Percentiles rank a stretch among this genome's conserved stretches.
These are phyloP conservation scores for Colletotrichum navitas DNA, from an alignment of 2,329 filamentous ascomycete genomes.

Conservation along the genomic window DNA sequence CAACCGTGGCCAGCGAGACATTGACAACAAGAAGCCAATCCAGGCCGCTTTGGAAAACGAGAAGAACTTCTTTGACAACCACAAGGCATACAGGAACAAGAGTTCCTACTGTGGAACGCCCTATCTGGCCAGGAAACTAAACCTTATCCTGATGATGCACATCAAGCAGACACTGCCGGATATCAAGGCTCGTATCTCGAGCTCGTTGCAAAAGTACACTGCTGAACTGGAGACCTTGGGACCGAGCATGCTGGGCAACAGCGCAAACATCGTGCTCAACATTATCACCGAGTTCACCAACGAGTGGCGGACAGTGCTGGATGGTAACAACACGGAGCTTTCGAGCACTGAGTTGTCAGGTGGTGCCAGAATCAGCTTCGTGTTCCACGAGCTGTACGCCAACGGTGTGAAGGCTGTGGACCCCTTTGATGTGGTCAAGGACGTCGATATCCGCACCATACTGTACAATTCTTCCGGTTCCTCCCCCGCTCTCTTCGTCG, in stretches of 20 bases:
- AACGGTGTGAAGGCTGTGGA: constrained; percentile 98
- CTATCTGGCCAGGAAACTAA: constrained; percentile 95
- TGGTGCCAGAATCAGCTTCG: constrained; percentile 97
- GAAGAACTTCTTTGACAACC: constrained; percentile 97
- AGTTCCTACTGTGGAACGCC: constrained; percentile 98
- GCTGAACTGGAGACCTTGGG: constrained; percentile 85
- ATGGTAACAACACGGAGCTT: constrained; percentile 96
- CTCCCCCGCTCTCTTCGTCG: constrained; percentile 95
- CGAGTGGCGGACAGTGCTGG: constrained; percentile 95
- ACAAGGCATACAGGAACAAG: constrained; percentile 99
- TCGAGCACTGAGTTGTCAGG: constrained; percentile 95
- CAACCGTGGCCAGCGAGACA: constrained; percentile 97
- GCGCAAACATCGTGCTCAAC: constrained; percentile 94
- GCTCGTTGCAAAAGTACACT: constrained; percentile 91
- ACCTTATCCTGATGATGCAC: constrained; percentile 99
- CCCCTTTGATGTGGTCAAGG: constrained; percentile 97
- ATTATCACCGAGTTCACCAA: constrained; percentile 99
- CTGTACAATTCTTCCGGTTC: constrained; percentile 99
- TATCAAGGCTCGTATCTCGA: constrained; percentile 97
- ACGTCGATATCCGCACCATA: constrained; percentile 96
- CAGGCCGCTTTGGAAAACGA: constrained; percentile 91
- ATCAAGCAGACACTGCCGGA: constrained; percentile 99
- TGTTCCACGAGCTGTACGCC: constrained; percentile 98
- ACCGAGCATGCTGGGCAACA: constrained; percentile 95
- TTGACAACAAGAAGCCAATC: constrained; percentile 98